Percentiles rank a stretch among this genome's conserved stretches.
Conservation (phyloP, 2,329 filamentous ascomycete species). For the Diplodia mutila region DNA sequence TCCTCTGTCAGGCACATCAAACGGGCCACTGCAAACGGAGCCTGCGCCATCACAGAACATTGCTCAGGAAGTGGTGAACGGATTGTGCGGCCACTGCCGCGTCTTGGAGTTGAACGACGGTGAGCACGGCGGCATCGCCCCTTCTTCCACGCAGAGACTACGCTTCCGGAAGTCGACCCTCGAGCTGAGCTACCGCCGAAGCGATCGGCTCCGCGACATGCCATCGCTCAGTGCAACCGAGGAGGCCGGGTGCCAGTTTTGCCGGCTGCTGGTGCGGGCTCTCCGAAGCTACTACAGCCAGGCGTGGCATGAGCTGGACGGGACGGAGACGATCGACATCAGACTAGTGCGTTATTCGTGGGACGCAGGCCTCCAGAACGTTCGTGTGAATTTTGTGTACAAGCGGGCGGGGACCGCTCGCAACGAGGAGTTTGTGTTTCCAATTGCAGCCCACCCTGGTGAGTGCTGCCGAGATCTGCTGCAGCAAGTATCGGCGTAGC, state of each 20-base stretch:
- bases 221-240: not conserved
- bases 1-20: too few relatives aligned
- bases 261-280: not conserved
- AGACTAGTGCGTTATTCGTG: not conserved
- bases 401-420: not conserved
- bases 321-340: not conserved
- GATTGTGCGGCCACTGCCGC: too few relatives aligned
- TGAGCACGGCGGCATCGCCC: too few relatives aligned
- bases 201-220: too few relatives aligned
- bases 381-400: not conserved
- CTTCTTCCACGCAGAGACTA: too few relatives aligned
- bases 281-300: not conserved
- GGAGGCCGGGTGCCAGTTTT: not conserved
- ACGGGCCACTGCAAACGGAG: too few relatives aligned
- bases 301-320: not conserved
- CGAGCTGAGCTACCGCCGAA: too few relatives aligned
- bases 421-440: not conserved
- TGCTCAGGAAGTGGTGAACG: too few relatives aligned
- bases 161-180: too few relatives aligned
- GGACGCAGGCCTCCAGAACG: not conserved
- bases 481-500: not conserved
- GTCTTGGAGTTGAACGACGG: too few relatives aligned
- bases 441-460: not conserved
- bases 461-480: not conserved
- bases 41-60: too few relatives aligned